Base-by-base conservation (phyloP, 2,329 filamentous ascomycete species). In the Aspergillus transmontanensis region DNA sequence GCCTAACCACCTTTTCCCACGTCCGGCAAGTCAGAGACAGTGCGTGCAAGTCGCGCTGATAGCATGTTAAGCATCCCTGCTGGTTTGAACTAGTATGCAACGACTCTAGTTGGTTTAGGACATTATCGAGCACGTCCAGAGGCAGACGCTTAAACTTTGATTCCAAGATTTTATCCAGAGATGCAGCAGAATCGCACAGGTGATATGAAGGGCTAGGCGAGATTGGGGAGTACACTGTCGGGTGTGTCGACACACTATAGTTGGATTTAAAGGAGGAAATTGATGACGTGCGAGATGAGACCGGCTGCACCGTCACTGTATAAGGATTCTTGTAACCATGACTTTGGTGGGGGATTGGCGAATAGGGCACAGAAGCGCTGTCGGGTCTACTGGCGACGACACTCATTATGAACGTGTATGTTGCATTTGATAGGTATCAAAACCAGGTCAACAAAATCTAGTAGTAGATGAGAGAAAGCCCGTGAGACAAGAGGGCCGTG, bases 1-100 rank as follows among this genome's bases (percentile, higher is more conserved):
- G 75, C 67, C 81, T 80, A 12, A 84, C 84, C 16, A 80, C 80
- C 65, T 80, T 82, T 67, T 86, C 81, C 86, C 85, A 88, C n/a
- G 80, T 75, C 59, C 83, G 84, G 66, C 82, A 86, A 21, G 84
- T 85, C 64, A 87, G 72, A 55, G 83, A 81, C 34, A 88, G 75
- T 55, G 81, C 80, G 66, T 81, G 79, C 23, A 88, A 72, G 70
- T 88, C 86, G 60, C 79, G 79, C 66, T 86, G 78, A 64, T 84
- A 85, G 68, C 85, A 86, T 59, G 83, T 81, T 51, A 82, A 76
- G 70, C 86, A 87, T 39, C 82, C 78, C 26, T 75, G 69, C 43
- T 79, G 75, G 36, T 73, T 69, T 14, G 76, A 69, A 7, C 71
- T 73, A 16, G 76, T 71, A 68, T 87, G 82, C 30, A 84, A 67